A percentile compares a stretch with the other conserved stretches of the same genome.
Evolutionary conservation across 352 stramenopile genomes (phyloP).

Genomic region (Globisporangium canariense): DNA sequence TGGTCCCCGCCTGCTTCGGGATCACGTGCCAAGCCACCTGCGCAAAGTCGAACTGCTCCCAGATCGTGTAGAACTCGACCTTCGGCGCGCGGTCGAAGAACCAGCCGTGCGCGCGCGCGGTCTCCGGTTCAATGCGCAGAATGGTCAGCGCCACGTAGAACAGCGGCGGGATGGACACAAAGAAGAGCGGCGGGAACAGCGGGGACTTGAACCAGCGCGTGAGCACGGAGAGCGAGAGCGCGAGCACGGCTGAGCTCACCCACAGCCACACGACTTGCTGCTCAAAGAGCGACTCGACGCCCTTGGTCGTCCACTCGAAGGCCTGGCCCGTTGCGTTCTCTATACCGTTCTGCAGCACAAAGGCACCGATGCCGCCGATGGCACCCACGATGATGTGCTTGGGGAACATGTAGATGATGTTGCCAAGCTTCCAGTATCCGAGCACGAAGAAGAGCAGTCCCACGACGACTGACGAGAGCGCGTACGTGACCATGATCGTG

Average conservation of each 20-base stretch:
- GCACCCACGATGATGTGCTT: conserved; percentile 94
- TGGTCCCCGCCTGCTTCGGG: conserved; percentile 67
- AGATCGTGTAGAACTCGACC: conserved; percentile 71
- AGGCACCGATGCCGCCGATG: conserved; percentile 91
- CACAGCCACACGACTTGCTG: conserved; percentile 63
- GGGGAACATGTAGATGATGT: conserved; percentile 93
- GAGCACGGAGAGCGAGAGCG: conserved; percentile 47
- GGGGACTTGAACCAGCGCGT: conserved; percentile 52
- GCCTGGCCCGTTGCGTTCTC: conserved; percentile 76
- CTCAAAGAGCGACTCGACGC: conserved; percentile 50
- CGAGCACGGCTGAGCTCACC: conserved; percentile 56
- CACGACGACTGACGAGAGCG: conserved; percentile 86
- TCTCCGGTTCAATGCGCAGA: conserved; percentile 48
- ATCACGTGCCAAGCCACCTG: conserved; percentile 69
- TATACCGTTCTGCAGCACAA: conserved; percentile 82
- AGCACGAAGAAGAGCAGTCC: conserved; percentile 88
- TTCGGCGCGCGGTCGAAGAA: conserved; percentile 70
- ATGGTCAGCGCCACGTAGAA: conserved; percentile 70
- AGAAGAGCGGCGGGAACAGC: conserved; percentile 75
- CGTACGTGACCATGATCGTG: conserved; percentile 92
- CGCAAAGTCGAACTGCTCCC: conserved; percentile 70
- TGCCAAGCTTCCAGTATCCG: conserved; percentile 87
- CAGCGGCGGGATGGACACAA: conserved; percentile 72
- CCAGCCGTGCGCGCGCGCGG: conserved; percentile 63
- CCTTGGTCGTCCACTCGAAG: conserved; percentile 56